Conservation (phyloP, 139 green algal species). For the Gonium pectorale region DNA sequence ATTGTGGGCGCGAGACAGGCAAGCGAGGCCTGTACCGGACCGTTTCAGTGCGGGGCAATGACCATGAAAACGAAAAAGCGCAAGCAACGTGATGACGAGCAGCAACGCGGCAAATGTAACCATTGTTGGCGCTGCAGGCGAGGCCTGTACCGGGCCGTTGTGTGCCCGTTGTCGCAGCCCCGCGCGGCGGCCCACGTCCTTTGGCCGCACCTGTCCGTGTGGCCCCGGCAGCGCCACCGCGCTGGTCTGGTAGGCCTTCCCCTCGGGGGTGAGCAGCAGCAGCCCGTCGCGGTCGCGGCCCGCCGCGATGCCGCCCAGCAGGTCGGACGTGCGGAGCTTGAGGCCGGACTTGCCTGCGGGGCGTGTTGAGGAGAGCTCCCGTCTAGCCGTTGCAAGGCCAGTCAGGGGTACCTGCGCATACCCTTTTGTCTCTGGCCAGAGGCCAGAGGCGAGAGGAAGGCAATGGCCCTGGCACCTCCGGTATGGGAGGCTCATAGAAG, state of each 20-base stretch:
- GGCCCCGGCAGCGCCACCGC: background rate
- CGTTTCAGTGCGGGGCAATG: too few species aligned
- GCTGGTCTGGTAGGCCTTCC: background rate
- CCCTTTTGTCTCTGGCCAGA: background rate
- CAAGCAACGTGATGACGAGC: too few species aligned
- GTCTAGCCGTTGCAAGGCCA: background rate
- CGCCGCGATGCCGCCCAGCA: background rate
- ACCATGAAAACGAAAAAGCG: too few species aligned
- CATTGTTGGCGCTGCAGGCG: too few species aligned
- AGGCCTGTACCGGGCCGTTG: too few species aligned
- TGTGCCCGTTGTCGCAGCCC: background rate
- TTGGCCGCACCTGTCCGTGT: too few species aligned
- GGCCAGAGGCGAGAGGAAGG: background rate
- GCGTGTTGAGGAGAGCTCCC: background rate
- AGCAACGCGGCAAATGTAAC: too few species aligned
- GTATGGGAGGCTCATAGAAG: background rate
- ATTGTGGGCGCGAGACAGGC: too few species aligned
- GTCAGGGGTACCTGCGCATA: background rate
- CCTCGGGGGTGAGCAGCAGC: slow-evolving; percentile 22
- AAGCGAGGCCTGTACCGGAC: too few species aligned
- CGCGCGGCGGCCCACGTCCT: background rate
- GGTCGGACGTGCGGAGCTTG: background rate
- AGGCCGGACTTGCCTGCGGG: slow-evolving; percentile 24
- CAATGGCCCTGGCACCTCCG: background rate
- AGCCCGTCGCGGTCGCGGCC: background rate